These are phyloP conservation scores for Debaryomyces sp. DNA, from an alignment of 1,139 yeast species.

Conservation along the genomic window DNA sequence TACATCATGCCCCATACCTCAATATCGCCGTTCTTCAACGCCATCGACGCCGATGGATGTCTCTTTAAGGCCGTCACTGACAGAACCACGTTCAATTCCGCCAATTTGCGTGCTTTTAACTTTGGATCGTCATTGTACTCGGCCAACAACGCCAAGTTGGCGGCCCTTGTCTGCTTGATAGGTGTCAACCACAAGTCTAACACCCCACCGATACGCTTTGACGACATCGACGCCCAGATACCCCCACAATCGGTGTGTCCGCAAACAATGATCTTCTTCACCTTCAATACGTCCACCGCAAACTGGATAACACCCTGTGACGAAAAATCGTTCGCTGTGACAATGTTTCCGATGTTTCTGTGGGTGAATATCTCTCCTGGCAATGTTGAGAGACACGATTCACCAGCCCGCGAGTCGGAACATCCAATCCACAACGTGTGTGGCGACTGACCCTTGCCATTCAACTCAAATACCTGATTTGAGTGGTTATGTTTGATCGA, in stretches of 20 bases:
- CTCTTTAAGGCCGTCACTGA: slow-evolving; percentile 61
- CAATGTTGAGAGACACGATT: slow-evolving; percentile 71
- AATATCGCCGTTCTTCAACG: slow-evolving; percentile 69
- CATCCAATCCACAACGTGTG: slow-evolving; percentile 97
- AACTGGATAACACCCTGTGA: slow-evolving; percentile 85
- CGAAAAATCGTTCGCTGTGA: slow-evolving; percentile 72
- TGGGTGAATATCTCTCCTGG: slow-evolving; percentile 97
- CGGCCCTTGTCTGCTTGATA: slow-evolving; percentile 69
- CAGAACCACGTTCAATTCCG: slow-evolving; percentile 76
- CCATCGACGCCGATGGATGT: slow-evolving; percentile 75
- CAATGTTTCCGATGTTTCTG: slow-evolving; percentile 87
- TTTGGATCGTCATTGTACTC: slow-evolving; percentile 49
- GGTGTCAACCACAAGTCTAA: slow-evolving; percentile 80
- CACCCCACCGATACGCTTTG: slow-evolving; percentile 71
- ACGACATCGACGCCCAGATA: slow-evolving; percentile 79
- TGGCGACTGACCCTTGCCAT: slow-evolving; percentile 87
- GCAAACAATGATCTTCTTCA: slow-evolving; percentile 81
- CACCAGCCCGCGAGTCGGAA: slow-evolving; percentile 91
- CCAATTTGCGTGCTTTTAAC: slow-evolving; percentile 63
- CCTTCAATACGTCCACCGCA: slow-evolving; percentile 85
- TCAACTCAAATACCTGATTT: slow-evolving; percentile 59
- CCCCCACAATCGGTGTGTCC: slow-evolving; percentile 99
- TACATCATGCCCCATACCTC: slow-evolving; percentile 89
- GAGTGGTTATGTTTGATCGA: slow-evolving; percentile 63
- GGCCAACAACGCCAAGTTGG: slow-evolving; percentile 52